Evolutionary conservation across 2,329 filamentous ascomycete species (phyloP).

Genomic region (Fusarium gaditjirri): DNA sequence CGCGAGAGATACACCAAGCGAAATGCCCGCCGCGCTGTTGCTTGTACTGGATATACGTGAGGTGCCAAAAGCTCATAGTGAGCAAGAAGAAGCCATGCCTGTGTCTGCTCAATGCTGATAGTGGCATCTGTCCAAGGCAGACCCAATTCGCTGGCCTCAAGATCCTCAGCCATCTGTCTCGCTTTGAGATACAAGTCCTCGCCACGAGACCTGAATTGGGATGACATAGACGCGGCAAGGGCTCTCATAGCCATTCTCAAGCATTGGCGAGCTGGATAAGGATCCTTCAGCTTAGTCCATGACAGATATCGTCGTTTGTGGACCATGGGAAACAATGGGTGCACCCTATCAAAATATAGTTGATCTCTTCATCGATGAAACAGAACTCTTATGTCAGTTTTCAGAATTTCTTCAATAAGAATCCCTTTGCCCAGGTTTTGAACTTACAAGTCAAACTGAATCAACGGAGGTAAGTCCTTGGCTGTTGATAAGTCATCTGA

Average conservation of each 20-base stretch:
- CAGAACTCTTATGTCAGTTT: background rate
- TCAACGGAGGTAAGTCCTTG: background rate
- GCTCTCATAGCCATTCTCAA: background rate
- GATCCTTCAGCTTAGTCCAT: background rate
- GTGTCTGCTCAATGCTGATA: background rate
- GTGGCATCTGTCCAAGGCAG: background rate
- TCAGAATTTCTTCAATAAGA: background rate
- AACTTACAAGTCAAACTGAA: background rate
- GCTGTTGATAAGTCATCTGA: background rate
- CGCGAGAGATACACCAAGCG: background rate
- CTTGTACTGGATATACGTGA: background rate
- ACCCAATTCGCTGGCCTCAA: background rate
- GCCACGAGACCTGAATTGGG: background rate
- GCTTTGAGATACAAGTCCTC: background rate
- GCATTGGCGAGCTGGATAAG: background rate
- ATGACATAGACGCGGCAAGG: background rate
- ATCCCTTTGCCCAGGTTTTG: accelerated
- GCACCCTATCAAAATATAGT: background rate
- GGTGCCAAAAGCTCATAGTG: background rate
- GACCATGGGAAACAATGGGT: background rate
- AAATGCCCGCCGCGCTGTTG: background rate
- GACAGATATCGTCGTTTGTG: background rate
- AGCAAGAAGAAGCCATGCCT: background rate
- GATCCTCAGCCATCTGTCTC: background rate
- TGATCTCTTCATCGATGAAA: background rate